A percentile compares a stretch with the other conserved stretches of the same genome.
These are phyloP conservation scores for Fusarium sterilihyphosum DNA, from an alignment of 2,329 filamentous ascomycete genomes.

Conservation along the genomic window DNA sequence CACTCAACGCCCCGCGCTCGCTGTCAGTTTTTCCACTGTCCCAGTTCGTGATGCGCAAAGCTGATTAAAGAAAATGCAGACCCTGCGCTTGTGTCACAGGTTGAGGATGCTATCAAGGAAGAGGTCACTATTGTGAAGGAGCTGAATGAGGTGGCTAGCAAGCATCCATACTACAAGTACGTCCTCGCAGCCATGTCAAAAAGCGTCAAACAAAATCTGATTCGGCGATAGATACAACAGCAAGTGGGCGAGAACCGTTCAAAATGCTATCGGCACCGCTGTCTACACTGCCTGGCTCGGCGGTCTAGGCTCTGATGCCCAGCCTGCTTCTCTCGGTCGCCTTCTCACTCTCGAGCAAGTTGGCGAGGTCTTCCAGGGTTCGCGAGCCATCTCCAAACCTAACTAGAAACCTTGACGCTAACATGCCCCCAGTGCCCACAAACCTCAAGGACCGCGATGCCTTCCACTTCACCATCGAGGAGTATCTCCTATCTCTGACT, in stretches of 20 bases:
- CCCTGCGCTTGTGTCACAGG: conserved; percentile 72
- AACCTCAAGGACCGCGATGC: conserved; percentile 89
- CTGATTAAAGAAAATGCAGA: conserved; percentile 53
- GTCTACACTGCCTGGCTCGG: conserved; percentile 80
- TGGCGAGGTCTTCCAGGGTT: conserved; percentile 79
- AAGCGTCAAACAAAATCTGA: conserved; percentile 15
- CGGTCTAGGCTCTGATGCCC: conserved; percentile 67
- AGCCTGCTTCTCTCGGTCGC: conserved; percentile 65
- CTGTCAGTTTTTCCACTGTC: conserved; percentile 52
- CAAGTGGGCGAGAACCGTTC: conserved; percentile 85
- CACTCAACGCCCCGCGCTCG: conserved; percentile 81
- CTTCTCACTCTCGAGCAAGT: conserved; percentile 91
- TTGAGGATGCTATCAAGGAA: conserved; percentile 76
- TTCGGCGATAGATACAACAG: conserved; percentile 71
- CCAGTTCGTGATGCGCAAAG: background rate
- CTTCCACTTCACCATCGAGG: conserved; percentile 97
- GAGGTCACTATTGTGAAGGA: conserved; percentile 77
- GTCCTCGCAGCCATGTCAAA: conserved; percentile 12
- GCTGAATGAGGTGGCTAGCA: conserved; percentile 78
- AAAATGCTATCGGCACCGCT: conserved; percentile 74
- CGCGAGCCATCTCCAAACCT: conserved; percentile 30
- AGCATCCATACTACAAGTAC: conserved; percentile 96
- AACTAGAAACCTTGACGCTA: background rate
- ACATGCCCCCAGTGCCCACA: conserved; percentile 74
- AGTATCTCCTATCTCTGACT: conserved; percentile 91